Conservation (phyloP, 116 monocot species). For the Zostera marina region DNA sequence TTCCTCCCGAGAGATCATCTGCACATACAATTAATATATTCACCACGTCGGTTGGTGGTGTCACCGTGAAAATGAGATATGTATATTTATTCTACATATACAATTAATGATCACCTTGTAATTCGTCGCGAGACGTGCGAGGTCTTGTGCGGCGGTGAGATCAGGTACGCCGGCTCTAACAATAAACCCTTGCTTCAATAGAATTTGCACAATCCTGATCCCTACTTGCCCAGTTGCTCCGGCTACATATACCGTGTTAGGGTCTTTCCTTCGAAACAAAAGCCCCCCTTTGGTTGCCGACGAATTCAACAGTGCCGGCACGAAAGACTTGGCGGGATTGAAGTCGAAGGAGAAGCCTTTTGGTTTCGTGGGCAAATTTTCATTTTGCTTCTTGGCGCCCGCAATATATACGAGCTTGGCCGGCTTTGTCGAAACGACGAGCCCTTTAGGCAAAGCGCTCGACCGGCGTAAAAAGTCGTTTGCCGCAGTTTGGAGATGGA, state of each 20-base stretch:
- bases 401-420: neutral
- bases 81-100: too few species aligned
- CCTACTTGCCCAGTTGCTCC: conserved; percentile 78
- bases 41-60: too few species aligned
- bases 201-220: conserved; percentile 38
- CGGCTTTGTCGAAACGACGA: too few species aligned
- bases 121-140: conserved; percentile 49
- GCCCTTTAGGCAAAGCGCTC: neutral
- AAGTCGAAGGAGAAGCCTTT: conserved; percentile 19
- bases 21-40: too few species aligned
- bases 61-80: too few species aligned
- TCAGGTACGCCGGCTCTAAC: conserved; percentile 87
- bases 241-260: conserved; percentile 68
- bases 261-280: conserved; percentile 57
- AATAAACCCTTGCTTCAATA: conserved; percentile 50
- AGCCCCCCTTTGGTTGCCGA: conserved; percentile 25
- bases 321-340: conserved; percentile 30
- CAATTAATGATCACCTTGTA: conserved; percentile 31
- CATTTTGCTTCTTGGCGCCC: conserved; percentile 14
- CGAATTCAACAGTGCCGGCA: conserved; percentile 20
- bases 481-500: conserved; percentile 19
- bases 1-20: conserved; percentile 58
- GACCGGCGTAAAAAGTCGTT: neutral
- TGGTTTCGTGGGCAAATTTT: neutral
- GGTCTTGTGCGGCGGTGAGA: conserved; percentile 59